A percentile compares a stretch with the other conserved stretches of the same genome.
Evolutionary conservation across 2,329 filamentous ascomycete species (phyloP).

Genomic region (Pestalotiopsis sp.): DNA sequence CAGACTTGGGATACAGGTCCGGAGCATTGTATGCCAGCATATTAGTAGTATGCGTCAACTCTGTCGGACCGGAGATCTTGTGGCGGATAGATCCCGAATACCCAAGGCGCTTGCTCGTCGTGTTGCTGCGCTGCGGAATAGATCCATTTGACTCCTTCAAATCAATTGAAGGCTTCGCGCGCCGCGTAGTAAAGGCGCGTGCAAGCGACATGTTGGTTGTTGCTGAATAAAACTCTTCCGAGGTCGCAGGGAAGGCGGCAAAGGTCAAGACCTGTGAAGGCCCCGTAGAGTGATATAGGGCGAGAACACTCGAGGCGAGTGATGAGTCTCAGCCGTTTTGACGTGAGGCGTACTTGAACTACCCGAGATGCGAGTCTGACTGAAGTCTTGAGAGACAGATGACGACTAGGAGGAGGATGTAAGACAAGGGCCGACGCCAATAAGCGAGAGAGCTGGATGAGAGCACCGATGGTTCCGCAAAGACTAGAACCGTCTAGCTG

Average conservation of each 20-base stretch:
- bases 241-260: not conserved
- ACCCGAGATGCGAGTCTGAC: not conserved
- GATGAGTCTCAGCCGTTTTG: not conserved
- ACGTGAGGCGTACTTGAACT: not conserved
- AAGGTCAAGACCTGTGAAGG: not conserved
- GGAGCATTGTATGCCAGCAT: slow-evolving; percentile 95
- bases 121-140: slow-evolving; percentile 52
- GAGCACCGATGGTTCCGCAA: not conserved
- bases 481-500: not conserved
- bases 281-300: not conserved
- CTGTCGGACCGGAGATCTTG: slow-evolving; percentile 86
- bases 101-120: slow-evolving; percentile 44
- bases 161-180: slow-evolving; percentile 59
- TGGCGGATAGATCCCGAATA: slow-evolving; percentile 52
- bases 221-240: not conserved
- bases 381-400: not conserved
- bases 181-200: slow-evolving; percentile 73
- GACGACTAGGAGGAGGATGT: slow-evolving; percentile 2
- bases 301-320: not conserved
- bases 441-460: not conserved
- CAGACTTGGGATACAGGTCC: slow-evolving; percentile 63
- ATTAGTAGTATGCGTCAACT: slow-evolving; percentile 92
- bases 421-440: not conserved
- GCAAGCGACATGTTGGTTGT: slow-evolving; percentile 59
- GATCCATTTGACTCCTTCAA: slow-evolving; percentile 42